These are phyloP conservation scores for Aureobasidium sp. DNA, from an alignment of 2,329 filamentous ascomycete genomes.

Conservation along the genomic window DNA sequence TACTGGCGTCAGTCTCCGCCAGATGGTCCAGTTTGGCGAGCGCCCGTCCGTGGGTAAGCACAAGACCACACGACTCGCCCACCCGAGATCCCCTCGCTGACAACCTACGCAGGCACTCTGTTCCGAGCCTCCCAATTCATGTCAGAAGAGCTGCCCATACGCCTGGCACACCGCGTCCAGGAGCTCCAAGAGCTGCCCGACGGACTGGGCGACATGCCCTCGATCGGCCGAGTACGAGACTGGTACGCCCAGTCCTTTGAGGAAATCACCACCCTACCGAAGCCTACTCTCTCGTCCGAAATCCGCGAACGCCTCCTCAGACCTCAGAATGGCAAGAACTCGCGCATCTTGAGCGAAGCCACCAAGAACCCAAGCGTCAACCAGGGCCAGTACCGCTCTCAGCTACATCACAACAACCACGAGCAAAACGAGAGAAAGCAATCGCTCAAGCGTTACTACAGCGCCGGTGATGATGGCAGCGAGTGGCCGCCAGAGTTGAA, in stretches of 20 bases:
- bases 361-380: conserved; percentile 86
- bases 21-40: conserved; percentile 99
- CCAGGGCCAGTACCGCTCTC: conserved; percentile 69
- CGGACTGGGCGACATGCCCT: conserved; percentile 96
- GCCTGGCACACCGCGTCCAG: conserved; percentile 90
- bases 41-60: conserved; percentile 64
- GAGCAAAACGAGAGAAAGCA: conserved; percentile 43
- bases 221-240: conserved; percentile 87
- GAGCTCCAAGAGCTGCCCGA: conserved; percentile 89
- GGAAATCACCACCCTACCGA: conserved; percentile 85
- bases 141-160: conserved; percentile 94
- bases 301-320: conserved; percentile 72
- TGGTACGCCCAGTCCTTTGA: conserved; percentile 99
- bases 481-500: conserved; percentile 93
- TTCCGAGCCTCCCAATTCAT: conserved; percentile 98
- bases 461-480: conserved; percentile 73
- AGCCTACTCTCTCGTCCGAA: conserved; percentile 68
- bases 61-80: background rate
- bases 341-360: conserved; percentile 68
- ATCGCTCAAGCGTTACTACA: conserved; percentile 66
- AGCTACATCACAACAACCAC: conserved; percentile 44
- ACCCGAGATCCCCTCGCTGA: background rate
- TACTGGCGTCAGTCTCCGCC: conserved; percentile 88
- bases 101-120: conserved; percentile 61
- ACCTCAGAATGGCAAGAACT: conserved; percentile 52